A percentile compares a stretch with the other conserved stretches of the same genome.
phyloP scores from a whole-genome alignment of 1,139 yeast genomes.

The Pichia sp. region DNA sequence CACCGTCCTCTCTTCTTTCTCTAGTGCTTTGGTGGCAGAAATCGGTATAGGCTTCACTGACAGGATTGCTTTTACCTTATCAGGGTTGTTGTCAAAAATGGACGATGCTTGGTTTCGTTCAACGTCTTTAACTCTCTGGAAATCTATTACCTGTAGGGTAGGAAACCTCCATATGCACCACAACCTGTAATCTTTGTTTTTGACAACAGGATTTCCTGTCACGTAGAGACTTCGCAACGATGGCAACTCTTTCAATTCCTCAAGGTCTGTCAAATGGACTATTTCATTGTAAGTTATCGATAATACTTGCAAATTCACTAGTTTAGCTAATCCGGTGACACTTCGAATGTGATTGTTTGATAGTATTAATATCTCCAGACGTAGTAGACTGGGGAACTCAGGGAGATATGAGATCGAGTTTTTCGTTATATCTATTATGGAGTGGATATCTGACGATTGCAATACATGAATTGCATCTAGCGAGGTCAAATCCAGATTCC shows the following conservation, averaged over 20 bases:
- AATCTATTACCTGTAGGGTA: constrained; percentile 59
- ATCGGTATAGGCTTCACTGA: neutral
- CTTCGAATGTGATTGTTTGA: constrained; percentile 52
- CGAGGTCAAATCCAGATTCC: constrained; percentile 24
- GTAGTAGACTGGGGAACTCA: constrained; percentile 44
- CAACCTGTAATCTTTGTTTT: constrained; percentile 51
- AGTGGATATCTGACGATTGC: constrained; percentile 36
- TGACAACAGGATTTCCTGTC: constrained; percentile 57
- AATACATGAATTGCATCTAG: constrained; percentile 19
- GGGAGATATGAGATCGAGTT: constrained; percentile 56
- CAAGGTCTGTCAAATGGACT: constrained; percentile 38
- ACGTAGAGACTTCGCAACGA: constrained; percentile 48
- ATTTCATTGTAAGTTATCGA: constrained; percentile 53
- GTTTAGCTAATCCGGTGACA: constrained; percentile 9
- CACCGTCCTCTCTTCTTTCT: neutral
- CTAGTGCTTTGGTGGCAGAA: neutral
- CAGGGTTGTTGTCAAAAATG: constrained; percentile 42
- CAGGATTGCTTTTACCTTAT: constrained; percentile 12
- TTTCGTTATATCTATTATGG: constrained; percentile 62
- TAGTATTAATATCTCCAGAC: constrained; percentile 48
- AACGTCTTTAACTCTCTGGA: constrained; percentile 48
- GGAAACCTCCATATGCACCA: constrained; percentile 64
- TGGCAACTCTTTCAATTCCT: constrained; percentile 35
- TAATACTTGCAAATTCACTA: constrained; percentile 39
- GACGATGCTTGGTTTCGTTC: constrained; percentile 48